phyloP scores from a whole-genome alignment of 169 alveolate species.

The Cryptosporidium xiaoi region DNA sequence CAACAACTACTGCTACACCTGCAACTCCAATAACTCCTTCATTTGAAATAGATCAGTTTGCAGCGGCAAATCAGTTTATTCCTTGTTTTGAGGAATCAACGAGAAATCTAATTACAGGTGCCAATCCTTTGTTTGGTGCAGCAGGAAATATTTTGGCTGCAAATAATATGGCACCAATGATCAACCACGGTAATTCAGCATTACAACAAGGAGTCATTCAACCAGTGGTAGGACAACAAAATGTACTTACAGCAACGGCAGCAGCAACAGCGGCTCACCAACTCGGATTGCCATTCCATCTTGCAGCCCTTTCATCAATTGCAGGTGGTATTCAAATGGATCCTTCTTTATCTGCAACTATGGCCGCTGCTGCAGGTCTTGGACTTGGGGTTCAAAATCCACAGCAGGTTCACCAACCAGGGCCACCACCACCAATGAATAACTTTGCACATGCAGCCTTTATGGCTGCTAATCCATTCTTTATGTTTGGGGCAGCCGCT shows the following conservation, averaged over 20 bases:
- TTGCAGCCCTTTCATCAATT: slow-evolving; percentile 67
- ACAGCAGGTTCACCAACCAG: slow-evolving; percentile 18
- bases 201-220: slow-evolving; percentile 35
- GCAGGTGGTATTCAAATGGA: slow-evolving; percentile 55
- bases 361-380: slow-evolving; percentile 57
- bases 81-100: slow-evolving; percentile 63
- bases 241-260: slow-evolving; percentile 30
- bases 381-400: slow-evolving; percentile 45
- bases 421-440: slow-evolving; percentile 13
- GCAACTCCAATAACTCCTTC: slow-evolving; percentile 70
- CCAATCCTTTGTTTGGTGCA: slow-evolving; percentile 33
- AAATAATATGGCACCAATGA: slow-evolving; percentile 17
- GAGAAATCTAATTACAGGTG: slow-evolving; percentile 33
- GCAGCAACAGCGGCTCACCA: slow-evolving; percentile 71
- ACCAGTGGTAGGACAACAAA: slow-evolving; percentile 15
- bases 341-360: slow-evolving; percentile 59
- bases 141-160: slow-evolving; percentile 28
- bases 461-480: slow-evolving; percentile 65
- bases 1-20: slow-evolving; percentile 58
- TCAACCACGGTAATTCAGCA: slow-evolving; percentile 15
- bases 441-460: slow-evolving; percentile 50
- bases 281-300: slow-evolving; percentile 68
- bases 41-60: slow-evolving; percentile 28
- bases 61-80: slow-evolving; percentile 24
- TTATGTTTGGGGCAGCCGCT: slow-evolving; percentile 72